A percentile compares a stretch with the other conserved stretches of the same genome.
Evolutionary conservation across 2,329 filamentous ascomycete species (phyloP).

Genomic region (Rhytidhysteron rufulum): DNA sequence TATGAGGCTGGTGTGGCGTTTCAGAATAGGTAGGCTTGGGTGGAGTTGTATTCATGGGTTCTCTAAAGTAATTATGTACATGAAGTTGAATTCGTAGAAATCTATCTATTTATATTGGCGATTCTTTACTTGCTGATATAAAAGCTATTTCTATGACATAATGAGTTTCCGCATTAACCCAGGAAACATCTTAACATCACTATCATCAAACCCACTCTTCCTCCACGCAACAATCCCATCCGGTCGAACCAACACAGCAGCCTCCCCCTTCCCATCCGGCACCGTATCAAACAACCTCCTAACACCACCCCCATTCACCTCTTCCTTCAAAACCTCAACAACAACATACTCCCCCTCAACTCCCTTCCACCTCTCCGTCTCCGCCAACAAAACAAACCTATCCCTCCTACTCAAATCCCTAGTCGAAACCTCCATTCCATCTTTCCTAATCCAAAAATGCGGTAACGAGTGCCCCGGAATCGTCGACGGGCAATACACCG

Average conservation of each 20-base stretch:
- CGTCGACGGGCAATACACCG: conserved; percentile 18
- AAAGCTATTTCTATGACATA: too few relatives aligned
- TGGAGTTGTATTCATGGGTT: too few relatives aligned
- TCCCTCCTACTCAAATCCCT: conserved; percentile 17
- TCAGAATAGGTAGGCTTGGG: too few relatives aligned
- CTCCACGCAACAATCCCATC: conserved; percentile 28
- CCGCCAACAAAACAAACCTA: conserved; percentile 11
- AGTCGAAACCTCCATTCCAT: conserved; percentile 10
- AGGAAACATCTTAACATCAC: background rate
- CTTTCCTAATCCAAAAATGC: conserved; percentile 23
- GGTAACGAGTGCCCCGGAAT: conserved; percentile 31
- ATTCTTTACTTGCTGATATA: too few relatives aligned
- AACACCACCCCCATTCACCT: conserved; percentile 7
- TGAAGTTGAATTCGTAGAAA: too few relatives aligned
- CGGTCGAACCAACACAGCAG: conserved; percentile 27
- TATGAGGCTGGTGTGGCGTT: too few relatives aligned
- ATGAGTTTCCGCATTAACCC: background rate
- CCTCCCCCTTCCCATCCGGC: conserved; percentile 11
- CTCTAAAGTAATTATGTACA: too few relatives aligned
- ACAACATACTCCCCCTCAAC: conserved; percentile 5
- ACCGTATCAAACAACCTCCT: conserved; percentile 11
- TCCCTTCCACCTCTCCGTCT: background rate
- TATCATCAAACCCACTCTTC: background rate
- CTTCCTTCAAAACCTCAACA: background rate
- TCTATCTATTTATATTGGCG: too few relatives aligned